Evolutionary conservation across 2,329 filamentous ascomycete species (phyloP).

Genomic region (Fonsecaea erecta): DNA sequence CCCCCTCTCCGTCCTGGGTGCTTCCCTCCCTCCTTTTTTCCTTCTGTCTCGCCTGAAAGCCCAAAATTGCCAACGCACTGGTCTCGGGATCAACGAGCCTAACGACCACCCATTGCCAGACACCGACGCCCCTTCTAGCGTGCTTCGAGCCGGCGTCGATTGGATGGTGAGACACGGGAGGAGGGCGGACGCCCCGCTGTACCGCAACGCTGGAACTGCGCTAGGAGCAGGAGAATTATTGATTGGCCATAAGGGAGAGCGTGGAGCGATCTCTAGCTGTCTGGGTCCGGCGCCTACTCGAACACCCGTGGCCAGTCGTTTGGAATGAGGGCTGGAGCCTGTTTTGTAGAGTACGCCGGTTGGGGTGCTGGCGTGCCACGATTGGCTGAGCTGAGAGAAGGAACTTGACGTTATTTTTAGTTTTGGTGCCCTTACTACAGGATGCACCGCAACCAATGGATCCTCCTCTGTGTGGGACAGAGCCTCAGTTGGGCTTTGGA

Average conservation of each 20-base stretch:
- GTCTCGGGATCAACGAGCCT: background rate
- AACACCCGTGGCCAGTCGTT: constrained; percentile 28
- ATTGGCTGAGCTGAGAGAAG: constrained; percentile 3
- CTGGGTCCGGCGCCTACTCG: constrained; percentile 31
- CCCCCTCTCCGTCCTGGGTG: background rate
- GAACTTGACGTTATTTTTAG: constrained; percentile 3
- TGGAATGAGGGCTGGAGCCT: background rate
- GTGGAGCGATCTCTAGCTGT: background rate
- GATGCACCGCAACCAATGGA: too few relatives aligned
- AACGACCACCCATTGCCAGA: constrained; percentile 5
- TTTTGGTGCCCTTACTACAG: background rate
- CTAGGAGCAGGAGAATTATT: constrained; percentile 13
- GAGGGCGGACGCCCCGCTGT: constrained; percentile 21
- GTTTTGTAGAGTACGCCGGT: constrained; percentile 23
- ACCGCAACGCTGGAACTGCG: constrained; percentile 33
- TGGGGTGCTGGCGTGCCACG: background rate
- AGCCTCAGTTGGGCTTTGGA: too few relatives aligned
- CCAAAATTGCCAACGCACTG: constrained; percentile 11
- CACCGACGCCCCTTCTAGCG: constrained; percentile 14
- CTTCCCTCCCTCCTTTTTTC: constrained; percentile 2
- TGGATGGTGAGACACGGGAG: constrained; percentile 18
- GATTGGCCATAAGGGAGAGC: background rate
- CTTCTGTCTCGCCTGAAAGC: background rate
- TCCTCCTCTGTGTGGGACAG: too few relatives aligned
- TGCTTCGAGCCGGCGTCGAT: constrained; percentile 18